Evolutionary conservation across 2,329 filamentous ascomycete genomes (phyloP), one percentile per base, ranked within the genome.

Genomic region (Aspergillus jensenii): DNA sequence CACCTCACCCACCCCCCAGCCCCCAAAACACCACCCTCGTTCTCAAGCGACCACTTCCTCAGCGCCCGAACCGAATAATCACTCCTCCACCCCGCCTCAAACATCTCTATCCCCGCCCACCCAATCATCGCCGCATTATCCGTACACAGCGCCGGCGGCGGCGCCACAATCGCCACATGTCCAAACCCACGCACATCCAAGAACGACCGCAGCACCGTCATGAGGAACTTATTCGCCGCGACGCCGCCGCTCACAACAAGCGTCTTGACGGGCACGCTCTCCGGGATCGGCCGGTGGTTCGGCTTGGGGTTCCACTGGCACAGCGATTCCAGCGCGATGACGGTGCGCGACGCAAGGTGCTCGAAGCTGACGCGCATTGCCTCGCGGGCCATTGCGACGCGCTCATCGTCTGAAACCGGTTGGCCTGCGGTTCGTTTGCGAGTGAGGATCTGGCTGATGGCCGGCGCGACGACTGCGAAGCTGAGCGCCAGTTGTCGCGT

Each of bases 101-200:
- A 97, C 93, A 99, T 97, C 76, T 98, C 93, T 64, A 93, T 83
- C 0, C 89, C 95, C 1, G 93, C 82, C 93, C 95, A 98, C 1
- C 89, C 93, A 71, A 98, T 93, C 95, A 99, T 99, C 48, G 92
- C 91, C 12, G 95, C 95, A 74, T 99, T 98, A 69, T 99, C 95
- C 0, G 91, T 97, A 71, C 95, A 98, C 53, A 93, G 81, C 43
- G 81, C 79, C 9, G 84, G 75, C 3, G 92, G 92, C n/a, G 95
- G 93, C 55, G 89, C 90, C 31, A 88, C 76, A 7, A 97, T 73
- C 11, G 81, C 67, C 27, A 96, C 72, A 62, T 85, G 66, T 0
- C 71, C 69, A 68, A 86, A 88, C 0, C 90, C 90, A 44, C 89
- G 83, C n/a, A 80, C 83, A 62, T 88, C 82, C 43, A 97, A 77